These are phyloP conservation scores for Moesziomyces antarcticus DNA, from an alignment of 1,284 basidiomycete genomes.

Conservation along the genomic window DNA sequence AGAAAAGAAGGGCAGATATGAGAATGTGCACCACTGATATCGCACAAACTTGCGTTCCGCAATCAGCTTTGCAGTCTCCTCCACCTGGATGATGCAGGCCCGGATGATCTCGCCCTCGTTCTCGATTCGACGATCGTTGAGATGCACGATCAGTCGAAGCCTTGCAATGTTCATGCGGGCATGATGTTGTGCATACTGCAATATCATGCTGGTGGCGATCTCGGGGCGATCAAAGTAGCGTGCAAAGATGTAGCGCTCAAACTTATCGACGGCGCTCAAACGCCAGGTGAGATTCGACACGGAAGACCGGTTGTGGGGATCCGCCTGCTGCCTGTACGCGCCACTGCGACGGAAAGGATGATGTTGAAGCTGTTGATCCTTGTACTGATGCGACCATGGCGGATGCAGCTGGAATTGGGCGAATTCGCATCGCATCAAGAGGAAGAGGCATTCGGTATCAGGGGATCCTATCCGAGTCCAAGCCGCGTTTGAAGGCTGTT, in stretches of 20 bases:
- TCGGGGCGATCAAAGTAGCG: conserved; percentile 15
- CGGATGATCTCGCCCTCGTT: conserved; percentile 11
- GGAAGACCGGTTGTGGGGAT: neutral
- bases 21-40: conserved; percentile 20
- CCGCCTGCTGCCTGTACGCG: neutral
- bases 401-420: conserved; percentile 16
- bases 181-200: conserved; percentile 12
- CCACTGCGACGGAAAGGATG: conserved; percentile 7
- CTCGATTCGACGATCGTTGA: conserved; percentile 12
- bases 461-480: neutral
- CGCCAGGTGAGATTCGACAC: conserved; percentile 1
- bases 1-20: conserved; percentile 18
- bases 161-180: conserved; percentile 11
- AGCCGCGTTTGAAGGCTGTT: neutral
- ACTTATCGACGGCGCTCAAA: conserved; percentile 5
- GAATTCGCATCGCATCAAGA: conserved; percentile 13
- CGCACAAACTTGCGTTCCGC: neutral
- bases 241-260: conserved; percentile 8
- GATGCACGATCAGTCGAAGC: conserved; percentile 15
- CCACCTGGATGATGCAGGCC: conserved; percentile 6
- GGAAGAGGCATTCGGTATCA: conserved; percentile 9
- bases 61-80: conserved; percentile 9
- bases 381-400: conserved; percentile 15
- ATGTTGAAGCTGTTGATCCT: conserved; percentile 1
- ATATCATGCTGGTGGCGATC: neutral